phyloP scores from a whole-genome alignment of 2,329 filamentous ascomycete species.

The Nemania abortiva region DNA sequence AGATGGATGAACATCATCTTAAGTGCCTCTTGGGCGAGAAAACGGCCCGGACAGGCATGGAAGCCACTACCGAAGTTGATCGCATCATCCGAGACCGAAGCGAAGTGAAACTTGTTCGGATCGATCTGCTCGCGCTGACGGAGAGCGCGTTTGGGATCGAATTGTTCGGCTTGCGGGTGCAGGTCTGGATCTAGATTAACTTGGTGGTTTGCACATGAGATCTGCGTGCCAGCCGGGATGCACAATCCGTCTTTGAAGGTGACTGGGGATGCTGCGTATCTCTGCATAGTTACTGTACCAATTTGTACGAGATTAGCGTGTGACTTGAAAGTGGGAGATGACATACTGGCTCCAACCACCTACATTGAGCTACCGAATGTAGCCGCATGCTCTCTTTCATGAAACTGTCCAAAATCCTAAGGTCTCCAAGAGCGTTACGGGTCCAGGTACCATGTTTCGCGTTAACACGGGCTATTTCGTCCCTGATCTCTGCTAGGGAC shows the following conservation, averaged over 20 bases:
- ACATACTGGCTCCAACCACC: not conserved
- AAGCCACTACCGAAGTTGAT: not conserved
- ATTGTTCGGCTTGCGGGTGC: not conserved
- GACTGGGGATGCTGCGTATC: not conserved
- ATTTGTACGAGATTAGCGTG: not conserved
- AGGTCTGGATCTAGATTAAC: not conserved
- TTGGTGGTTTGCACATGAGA: not conserved
- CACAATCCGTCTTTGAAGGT: constrained; percentile 2
- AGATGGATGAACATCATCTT: not conserved
- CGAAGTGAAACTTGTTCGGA: constrained; percentile 1
- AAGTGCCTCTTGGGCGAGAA: not conserved
- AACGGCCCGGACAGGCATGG: not conserved
- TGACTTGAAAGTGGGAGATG: too few species aligned
- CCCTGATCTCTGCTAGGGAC: constrained; percentile 29
- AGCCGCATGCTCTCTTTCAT: constrained; percentile 44
- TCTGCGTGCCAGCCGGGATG: not conserved
- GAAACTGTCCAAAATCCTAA: constrained; percentile 40
- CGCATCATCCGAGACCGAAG: not conserved
- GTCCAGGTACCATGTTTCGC: constrained; percentile 32
- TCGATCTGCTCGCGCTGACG: not conserved
- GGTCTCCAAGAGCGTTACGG: constrained; percentile 13
- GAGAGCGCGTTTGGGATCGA: not conserved
- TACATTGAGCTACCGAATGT: constrained; percentile 28
- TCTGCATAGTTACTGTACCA: not conserved
- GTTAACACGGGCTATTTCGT: constrained; percentile 23